Conservation (phyloP, 2,329 filamentous ascomycete species). For the Lasiodiplodia theobromae region DNA sequence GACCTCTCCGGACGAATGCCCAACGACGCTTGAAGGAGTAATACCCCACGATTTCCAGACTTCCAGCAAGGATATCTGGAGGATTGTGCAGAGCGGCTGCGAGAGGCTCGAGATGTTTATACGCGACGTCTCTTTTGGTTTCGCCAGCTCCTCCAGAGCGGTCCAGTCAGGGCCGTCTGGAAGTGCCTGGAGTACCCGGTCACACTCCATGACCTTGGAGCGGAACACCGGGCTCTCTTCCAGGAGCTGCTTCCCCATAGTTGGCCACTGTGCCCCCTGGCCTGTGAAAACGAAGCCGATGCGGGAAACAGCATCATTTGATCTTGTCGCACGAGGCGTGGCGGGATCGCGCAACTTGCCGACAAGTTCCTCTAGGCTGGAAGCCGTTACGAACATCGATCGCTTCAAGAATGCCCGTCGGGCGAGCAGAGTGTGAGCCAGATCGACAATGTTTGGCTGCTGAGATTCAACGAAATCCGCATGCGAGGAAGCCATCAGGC, state of each 20-base stretch:
- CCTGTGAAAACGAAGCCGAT: conserved; percentile 40
- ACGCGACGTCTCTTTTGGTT: conserved; percentile 33
- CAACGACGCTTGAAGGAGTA: conserved; percentile 36
- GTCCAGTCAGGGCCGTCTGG: conserved; percentile 30
- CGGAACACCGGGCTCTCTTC: conserved; percentile 21
- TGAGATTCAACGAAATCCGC: too few relatives aligned
- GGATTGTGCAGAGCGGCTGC: conserved; percentile 37
- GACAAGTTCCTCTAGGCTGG: too few relatives aligned
- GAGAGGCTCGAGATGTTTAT: conserved; percentile 35
- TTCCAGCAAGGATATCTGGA: conserved; percentile 40
- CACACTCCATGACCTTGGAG: conserved; percentile 1
- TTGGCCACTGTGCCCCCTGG: conserved; percentile 40
- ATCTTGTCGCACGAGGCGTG: neutral
- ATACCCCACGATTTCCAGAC: conserved; percentile 39
- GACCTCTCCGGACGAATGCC: conserved; percentile 43
- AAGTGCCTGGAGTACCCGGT: conserved; percentile 28
- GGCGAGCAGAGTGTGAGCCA: too few relatives aligned
- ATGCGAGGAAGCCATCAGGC: too few relatives aligned
- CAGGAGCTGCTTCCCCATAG: conserved; percentile 31
- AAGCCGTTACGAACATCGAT: too few relatives aligned
- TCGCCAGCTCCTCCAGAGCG: conserved; percentile 36
- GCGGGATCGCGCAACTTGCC: neutral
- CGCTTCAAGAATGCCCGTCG: too few relatives aligned
- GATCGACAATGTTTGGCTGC: too few relatives aligned
- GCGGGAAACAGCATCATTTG: too few relatives aligned